Evolutionary conservation across 2,329 filamentous ascomycete species (phyloP), one percentile per base, ranked within the genome.

Genomic region (Fusarium solani-melongenae): DNA sequence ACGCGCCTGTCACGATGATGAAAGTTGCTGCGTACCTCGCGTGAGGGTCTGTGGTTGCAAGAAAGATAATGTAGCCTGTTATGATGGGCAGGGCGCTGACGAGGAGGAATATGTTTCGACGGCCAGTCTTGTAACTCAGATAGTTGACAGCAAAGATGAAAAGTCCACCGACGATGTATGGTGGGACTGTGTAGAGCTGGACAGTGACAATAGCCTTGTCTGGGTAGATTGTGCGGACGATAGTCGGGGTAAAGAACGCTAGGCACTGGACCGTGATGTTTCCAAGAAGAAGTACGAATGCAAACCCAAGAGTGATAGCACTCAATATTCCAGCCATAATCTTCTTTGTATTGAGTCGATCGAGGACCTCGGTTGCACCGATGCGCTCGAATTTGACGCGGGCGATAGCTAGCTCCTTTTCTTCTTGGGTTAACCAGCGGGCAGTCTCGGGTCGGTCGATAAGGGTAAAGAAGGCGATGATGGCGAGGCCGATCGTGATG

Each of bases 181-280:
- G 91, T 0, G 91, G 91, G 0, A 92, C 90, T 0, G 91, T 92
- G 74, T 88, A 86, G 3, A 92, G 87, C 78, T 92, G 91, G 77
- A 91, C 89, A 3, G 84, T 85, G 33, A 92, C 83, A n/a, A 89
- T 86, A 15, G 81, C 84, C 60, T 82, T 80, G 9, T 86, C 77
- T 1, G 90, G 90, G 69, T 92, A 92, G 76, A 92, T 92, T 2
- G 88, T 91, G 34, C 81, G 81, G 62, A 92, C 89, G 62, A 93
- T 92, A 0, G 90, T 92, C 0, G 91, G 91, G 0, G 87, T 83
- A 80, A 92, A 92, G 84, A 92, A 92, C n/a, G 88, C 89, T 1
- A 92, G 84, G 7, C 90, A 90, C 76, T 92, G 90, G 6, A 92
- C 91, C 0, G 91, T 92, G 75, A 93, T 87, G 80, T 92, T 92